phyloP scores from a whole-genome alignment of 306 rosid genomes.

The Glycyrrhiza uralensis region DNA sequence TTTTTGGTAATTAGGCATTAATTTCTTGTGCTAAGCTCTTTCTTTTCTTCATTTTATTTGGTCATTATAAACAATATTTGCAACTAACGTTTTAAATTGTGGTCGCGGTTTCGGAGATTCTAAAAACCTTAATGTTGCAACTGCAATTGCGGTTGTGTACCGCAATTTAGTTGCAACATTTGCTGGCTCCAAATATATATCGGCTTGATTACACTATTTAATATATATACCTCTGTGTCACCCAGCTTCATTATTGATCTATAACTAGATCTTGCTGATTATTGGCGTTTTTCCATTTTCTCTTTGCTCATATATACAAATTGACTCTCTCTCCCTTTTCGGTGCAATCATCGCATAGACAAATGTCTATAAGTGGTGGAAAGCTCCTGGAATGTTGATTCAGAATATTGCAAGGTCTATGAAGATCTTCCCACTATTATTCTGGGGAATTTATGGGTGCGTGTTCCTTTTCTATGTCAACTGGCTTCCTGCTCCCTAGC shows the following conservation, averaged over 20 bases:
- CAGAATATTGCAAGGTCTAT: slow-evolving; percentile 54
- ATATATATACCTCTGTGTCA: background rate
- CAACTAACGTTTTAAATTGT: no score
- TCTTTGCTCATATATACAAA: background rate
- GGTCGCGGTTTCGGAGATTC: no score
- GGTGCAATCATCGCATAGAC: slow-evolving; percentile 42
- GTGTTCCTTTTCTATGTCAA: slow-evolving; percentile 1
- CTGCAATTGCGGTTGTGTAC: no score
- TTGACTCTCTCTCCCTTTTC: background rate
- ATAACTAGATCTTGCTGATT: background rate
- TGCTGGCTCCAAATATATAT: background rate
- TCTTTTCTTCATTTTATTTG: background rate
- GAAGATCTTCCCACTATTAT: slow-evolving; percentile 66
- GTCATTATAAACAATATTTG: no score
- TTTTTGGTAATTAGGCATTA: no score
- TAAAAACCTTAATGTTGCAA: no score
- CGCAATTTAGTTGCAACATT: slow-evolving; percentile 14
- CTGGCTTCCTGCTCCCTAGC: background rate
- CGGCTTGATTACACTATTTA: background rate
- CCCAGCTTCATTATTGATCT: no score
- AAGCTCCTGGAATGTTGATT: slow-evolving; percentile 55
- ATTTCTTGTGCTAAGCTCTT: background rate
- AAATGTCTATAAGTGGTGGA: slow-evolving; percentile 73
- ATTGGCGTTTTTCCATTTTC: background rate
- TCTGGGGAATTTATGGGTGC: slow-evolving; percentile 81